These are phyloP conservation scores for Leishmania tropica DNA, from an alignment of 208 protist genomes.

Conservation along the genomic window DNA sequence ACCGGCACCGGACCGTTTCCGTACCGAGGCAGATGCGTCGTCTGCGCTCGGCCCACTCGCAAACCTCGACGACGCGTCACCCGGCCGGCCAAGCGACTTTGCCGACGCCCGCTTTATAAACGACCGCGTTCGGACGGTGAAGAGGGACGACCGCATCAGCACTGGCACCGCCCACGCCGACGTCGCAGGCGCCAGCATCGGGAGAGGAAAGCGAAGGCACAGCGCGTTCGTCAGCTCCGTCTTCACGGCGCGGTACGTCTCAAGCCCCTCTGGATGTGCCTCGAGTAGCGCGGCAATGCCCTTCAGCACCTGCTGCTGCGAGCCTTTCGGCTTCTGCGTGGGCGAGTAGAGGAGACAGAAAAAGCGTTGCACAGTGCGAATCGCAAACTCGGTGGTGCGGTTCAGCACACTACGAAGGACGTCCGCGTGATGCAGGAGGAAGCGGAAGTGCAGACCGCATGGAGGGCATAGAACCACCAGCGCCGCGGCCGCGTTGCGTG, in stretches of 20 bases:
- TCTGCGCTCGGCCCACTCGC: not conserved
- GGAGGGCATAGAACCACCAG: conserved; percentile 72
- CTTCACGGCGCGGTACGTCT: conserved; percentile 54
- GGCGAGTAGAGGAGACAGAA: conserved; percentile 47
- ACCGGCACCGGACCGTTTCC: not conserved
- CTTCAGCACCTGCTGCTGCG: conserved; percentile 29
- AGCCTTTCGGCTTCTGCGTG: conserved; percentile 16
- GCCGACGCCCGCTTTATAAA: not conserved
- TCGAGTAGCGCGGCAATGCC: conserved; percentile 40
- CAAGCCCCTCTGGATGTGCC: conserved; percentile 37
- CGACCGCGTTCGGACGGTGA: not conserved
- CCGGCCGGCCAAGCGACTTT: not conserved
- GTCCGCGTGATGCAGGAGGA: conserved; percentile 63
- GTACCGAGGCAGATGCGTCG: not conserved
- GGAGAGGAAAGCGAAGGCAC: conserved; percentile 35
- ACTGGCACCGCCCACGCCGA: conserved; percentile 26
- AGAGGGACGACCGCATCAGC: conserved; percentile 17
- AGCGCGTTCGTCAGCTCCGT: conserved; percentile 53
- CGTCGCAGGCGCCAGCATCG: conserved; percentile 29
- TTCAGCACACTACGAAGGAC: conserved; percentile 65
- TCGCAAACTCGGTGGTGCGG: conserved; percentile 62
- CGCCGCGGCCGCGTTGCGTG: conserved; percentile 52
- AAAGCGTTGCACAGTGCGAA: conserved; percentile 65
- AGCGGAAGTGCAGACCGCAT: conserved; percentile 48
- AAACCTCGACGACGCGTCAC: not conserved